phyloP scores from a whole-genome alignment of 192 early-diverging fungal species.

The Mycoemilia scoparia region DNA sequence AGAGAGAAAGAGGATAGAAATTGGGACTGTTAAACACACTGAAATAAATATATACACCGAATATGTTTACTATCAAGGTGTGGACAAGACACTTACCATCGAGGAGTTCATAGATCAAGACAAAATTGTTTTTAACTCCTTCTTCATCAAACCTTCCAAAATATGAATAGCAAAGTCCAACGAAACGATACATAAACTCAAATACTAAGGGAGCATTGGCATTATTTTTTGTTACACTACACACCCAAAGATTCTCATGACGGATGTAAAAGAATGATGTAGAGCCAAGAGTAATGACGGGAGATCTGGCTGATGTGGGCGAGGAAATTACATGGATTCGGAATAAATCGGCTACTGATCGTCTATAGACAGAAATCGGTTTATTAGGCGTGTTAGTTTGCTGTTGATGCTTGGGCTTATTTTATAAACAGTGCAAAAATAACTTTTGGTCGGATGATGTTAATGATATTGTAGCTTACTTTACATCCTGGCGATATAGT shows the following conservation, averaged over 20 bases:
- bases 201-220: slow-evolving; percentile 65
- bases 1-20: not conserved
- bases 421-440: too few species aligned
- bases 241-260: slow-evolving; percentile 92
- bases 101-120: slow-evolving; percentile 66
- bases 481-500: slow-evolving; percentile 84
- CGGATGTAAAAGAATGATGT: slow-evolving; percentile 91
- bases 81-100: too few species aligned
- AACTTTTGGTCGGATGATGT: too few species aligned
- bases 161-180: slow-evolving; percentile 54
- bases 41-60: not conserved
- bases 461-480: slow-evolving; percentile 50
- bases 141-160: slow-evolving; percentile 74
- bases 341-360: slow-evolving; percentile 88
- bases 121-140: slow-evolving; percentile 73
- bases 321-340: slow-evolving; percentile 92
- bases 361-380: too few species aligned
- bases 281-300: slow-evolving; percentile 77
- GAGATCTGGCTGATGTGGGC: slow-evolving; percentile 49
- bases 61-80: slow-evolving; percentile 14
- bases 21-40: not conserved
- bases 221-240: slow-evolving; percentile 60
- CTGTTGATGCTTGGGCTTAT: not conserved
- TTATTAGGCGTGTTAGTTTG: not conserved
- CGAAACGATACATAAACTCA: slow-evolving; percentile 55